phyloP scores from a whole-genome alignment of 2,329 filamentous ascomycete species.

The Aspergillus sp. region DNA sequence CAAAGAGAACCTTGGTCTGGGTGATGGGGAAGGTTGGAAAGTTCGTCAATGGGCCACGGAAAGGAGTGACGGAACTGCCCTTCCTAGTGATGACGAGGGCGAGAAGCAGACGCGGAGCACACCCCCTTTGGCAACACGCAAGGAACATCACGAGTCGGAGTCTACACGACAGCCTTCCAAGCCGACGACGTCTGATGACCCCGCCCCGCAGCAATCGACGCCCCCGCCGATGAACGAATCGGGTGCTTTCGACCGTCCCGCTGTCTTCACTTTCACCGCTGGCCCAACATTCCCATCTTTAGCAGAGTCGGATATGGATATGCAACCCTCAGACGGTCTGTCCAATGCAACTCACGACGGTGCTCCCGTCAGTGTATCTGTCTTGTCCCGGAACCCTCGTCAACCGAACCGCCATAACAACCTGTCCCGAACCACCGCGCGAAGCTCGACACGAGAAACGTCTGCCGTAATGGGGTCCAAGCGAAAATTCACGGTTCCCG shows the following conservation, averaged over 20 bases:
- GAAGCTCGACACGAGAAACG: constrained; percentile 38
- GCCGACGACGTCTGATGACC: constrained; percentile 26
- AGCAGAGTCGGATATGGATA: constrained; percentile 41
- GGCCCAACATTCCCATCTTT: constrained; percentile 36
- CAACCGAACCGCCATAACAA: constrained; percentile 39
- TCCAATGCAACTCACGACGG: constrained; percentile 28
- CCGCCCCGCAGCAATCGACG: constrained; percentile 19
- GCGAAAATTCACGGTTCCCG: constrained; percentile 45
- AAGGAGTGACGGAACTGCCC: constrained; percentile 42
- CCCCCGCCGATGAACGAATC: constrained; percentile 23
- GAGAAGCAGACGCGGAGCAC: constrained; percentile 38
- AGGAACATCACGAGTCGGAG: constrained; percentile 29
- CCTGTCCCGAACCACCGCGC: constrained; percentile 33
- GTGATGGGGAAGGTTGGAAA: constrained; percentile 72
- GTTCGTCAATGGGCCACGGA: constrained; percentile 60
- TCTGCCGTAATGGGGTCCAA: constrained; percentile 44
- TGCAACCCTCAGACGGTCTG: constrained; percentile 39
- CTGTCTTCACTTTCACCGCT: constrained; percentile 45
- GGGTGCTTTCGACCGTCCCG: constrained; percentile 24
- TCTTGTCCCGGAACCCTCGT: constrained; percentile 41
- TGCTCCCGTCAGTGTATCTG: constrained; percentile 41
- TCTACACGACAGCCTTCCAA: constrained; percentile 25
- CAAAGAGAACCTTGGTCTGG: constrained; percentile 71
- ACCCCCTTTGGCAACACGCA: constrained; percentile 33
- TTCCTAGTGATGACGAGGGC: constrained; percentile 46